Evolutionary conservation across 257 asterid genomes (phyloP).

Genomic region (Orobanche coerulescens): DNA sequence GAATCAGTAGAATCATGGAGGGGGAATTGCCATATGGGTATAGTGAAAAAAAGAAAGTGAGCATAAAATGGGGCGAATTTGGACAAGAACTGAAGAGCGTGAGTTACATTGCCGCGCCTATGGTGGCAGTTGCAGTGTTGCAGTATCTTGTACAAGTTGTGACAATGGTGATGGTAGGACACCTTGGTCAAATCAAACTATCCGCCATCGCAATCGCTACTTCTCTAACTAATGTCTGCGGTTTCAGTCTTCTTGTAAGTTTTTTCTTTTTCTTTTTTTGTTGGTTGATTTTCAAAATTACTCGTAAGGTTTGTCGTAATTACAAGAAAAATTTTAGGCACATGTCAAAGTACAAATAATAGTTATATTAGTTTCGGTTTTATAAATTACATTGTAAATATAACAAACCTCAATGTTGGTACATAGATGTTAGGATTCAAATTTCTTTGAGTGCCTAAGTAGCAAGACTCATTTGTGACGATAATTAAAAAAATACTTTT

Average conservation of each 20-base stretch:
- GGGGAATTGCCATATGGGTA: constrained; percentile 11
- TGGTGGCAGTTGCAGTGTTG: constrained; percentile 39
- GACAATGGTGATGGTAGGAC: constrained; percentile 45
- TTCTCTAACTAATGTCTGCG: constrained; percentile 38
- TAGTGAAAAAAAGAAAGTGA: constrained; percentile 21
- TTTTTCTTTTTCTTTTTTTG: no score
- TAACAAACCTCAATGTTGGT: no score
- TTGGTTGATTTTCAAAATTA: no score
- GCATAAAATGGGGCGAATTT: constrained; percentile 13
- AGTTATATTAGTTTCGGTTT: no score
- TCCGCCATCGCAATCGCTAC: constrained; percentile 43
- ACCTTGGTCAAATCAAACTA: constrained; percentile 31
- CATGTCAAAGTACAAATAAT: no score
- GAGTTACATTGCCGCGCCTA: constrained; percentile 38
- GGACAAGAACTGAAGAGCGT: constrained; percentile 32
- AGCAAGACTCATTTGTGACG: no score
- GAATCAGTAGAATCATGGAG: background rate
- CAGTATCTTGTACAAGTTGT: constrained; percentile 37
- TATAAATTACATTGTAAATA: no score
- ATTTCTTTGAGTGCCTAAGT: no score
- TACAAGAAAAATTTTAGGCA: no score
- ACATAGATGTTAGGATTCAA: no score
- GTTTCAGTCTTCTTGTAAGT: constrained; percentile 41
- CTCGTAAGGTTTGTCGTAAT: no score
- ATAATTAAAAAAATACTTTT: no score